A percentile compares a stretch with the other conserved stretches of the same genome.
Conservation (phyloP, 345 rosid genomes). For the Dovyalis caffra region DNA sequence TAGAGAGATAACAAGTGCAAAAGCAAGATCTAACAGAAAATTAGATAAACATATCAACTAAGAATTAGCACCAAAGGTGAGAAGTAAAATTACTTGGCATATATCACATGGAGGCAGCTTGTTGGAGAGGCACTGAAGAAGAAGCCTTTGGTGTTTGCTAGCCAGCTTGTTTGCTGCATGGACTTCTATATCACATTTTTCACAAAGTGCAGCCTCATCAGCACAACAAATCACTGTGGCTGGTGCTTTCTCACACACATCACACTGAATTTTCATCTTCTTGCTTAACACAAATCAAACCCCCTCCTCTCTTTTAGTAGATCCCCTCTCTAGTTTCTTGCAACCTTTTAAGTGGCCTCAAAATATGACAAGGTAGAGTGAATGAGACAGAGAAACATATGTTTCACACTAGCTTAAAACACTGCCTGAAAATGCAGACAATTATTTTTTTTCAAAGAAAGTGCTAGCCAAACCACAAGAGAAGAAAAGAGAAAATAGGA, state of each 20-base stretch:
- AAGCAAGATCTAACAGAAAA: not conserved
- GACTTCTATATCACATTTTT: conserved; percentile 76
- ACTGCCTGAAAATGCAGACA: not conserved
- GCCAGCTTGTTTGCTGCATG: conserved; percentile 96
- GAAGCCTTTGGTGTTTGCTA: conserved; percentile 94
- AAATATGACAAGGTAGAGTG: not conserved
- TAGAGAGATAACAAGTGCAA: not conserved
- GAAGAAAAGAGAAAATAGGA: not conserved
- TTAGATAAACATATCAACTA: not conserved
- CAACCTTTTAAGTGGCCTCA: not conserved
- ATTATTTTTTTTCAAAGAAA: not conserved
- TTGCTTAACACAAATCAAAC: not conserved
- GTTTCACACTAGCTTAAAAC: not conserved
- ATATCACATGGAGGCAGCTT: conserved; percentile 89
- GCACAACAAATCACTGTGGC: conserved; percentile 98
- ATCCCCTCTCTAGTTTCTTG: not conserved
- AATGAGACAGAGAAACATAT: not conserved
- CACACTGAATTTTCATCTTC: conserved; percentile 95
- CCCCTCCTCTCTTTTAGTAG: conserved; percentile 17
- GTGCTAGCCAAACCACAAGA: not conserved
- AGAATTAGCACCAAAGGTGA: not conserved
- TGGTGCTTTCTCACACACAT: conserved; percentile 92
- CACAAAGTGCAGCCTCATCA: conserved; percentile 94
- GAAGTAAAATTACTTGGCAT: conserved; percentile 55
- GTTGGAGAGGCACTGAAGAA: conserved; percentile 66